A percentile compares a stretch with the other conserved stretches of the same genome.
Conservation (phyloP, 495 filamentous ascomycete genomes). For the Penicillium crystallinum region DNA sequence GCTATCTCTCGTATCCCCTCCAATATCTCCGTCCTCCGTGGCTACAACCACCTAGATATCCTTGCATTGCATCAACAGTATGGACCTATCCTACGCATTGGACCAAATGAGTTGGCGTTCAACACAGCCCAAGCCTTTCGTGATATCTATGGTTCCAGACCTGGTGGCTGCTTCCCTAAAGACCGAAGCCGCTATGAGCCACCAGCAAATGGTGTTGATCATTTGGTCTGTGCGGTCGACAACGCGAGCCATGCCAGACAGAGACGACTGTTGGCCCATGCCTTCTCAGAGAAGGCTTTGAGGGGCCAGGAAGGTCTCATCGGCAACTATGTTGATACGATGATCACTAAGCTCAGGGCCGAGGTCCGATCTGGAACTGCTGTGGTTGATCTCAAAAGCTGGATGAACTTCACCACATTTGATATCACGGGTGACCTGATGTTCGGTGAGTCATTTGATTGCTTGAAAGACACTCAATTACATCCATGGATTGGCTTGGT, state of each 20-base stretch:
- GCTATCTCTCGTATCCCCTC: conserved; percentile 36
- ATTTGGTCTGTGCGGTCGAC: conserved; percentile 18
- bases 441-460: conserved; percentile 48
- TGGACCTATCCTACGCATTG: conserved; percentile 49
- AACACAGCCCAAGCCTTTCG: conserved; percentile 48
- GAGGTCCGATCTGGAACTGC: background rate
- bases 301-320: conserved; percentile 34
- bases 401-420: conserved; percentile 41
- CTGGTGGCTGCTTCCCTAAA: conserved; percentile 27
- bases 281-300: conserved; percentile 45
- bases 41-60: conserved; percentile 18
- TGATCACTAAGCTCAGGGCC: conserved; percentile 28
- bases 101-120: conserved; percentile 53
- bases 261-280: conserved; percentile 37
- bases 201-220: conserved; percentile 19
- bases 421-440: conserved; percentile 46
- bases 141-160: conserved; percentile 52
- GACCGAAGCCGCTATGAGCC: conserved; percentile 19
- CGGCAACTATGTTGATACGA: conserved; percentile 32
- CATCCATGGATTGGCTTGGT: conserved; percentile 46
- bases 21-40: conserved; percentile 20
- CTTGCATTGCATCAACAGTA: conserved; percentile 32
- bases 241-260: conserved; percentile 29
- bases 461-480: conserved; percentile 34
- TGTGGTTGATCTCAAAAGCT: conserved; percentile 19